Base-by-base conservation (phyloP, 176 grass and related monocot species). In the Raddia guianensis region DNA sequence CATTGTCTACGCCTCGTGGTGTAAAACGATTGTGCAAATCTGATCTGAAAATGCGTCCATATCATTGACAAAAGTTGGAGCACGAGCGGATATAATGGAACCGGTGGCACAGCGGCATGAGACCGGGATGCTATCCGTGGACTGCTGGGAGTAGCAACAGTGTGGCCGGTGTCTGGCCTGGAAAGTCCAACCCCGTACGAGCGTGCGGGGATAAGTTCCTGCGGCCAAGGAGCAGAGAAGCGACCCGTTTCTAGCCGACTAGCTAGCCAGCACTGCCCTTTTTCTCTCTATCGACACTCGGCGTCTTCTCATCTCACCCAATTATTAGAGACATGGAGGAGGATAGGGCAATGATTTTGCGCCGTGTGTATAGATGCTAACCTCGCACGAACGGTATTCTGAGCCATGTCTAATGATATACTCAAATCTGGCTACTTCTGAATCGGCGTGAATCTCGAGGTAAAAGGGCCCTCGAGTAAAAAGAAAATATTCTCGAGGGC, bases 101-200 rank as follows among this genome's bases (percentile, higher is more conserved):
- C 68, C 15, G 78, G 18, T 59, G 46, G 5, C 46, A 2, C 43
- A 3, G 7, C 1, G 35, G 65, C 3, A 27, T 47, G 4, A 18
- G 49, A 15, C 21, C 12, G 19, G 70, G 56, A 83, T 75, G 60
- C 5, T 6, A 75, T 56, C 60, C 58, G 6, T 74, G 49, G 60
- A 46, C 72, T 45, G 47, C 48, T 7, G 9, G 43, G 54, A 55
- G 37, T 40, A 73, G 14, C 59, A 12, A 15, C 19, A 8, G 8
- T 12, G 52, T 42, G 16, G 0, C 14, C 14, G 37, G 54, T 68
- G 7, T 71, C 12, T 63, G 4, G 47, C 16, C 8, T n/a, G 46
- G 33, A 7, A 78, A 20, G 58, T 75, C 81, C 10, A 27, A 54
- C 46, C 5, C 54, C 33, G 19, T 5, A 44, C 33, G 19, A 53